Conservation (phyloP, 2,329 filamentous ascomycete genomes). For the Torrubiella hemipterigena region DNA sequence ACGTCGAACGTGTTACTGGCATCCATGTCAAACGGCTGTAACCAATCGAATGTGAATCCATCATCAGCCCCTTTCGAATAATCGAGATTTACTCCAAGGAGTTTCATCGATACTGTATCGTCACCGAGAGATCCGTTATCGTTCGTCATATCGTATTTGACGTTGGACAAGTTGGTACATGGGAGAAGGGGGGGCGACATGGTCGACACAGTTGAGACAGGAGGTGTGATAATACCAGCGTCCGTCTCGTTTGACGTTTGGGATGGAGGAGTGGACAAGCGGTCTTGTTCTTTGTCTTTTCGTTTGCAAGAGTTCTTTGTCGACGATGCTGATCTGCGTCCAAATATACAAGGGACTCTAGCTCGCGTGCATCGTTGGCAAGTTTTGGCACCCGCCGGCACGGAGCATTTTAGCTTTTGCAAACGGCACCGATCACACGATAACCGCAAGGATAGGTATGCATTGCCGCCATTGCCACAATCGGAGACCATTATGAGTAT, state of each 20-base stretch:
- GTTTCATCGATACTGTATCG: too few relatives aligned
- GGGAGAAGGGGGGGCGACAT: not conserved
- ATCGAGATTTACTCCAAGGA: too few relatives aligned
- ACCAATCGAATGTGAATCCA: too few relatives aligned
- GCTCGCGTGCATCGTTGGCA: slow-evolving; percentile 1
- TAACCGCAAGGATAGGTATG: slow-evolving; percentile 1
- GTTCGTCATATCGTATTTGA: too few relatives aligned
- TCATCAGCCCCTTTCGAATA: too few relatives aligned
- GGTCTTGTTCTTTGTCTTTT: not conserved
- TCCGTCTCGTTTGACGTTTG: not conserved
- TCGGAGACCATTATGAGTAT: too few relatives aligned
- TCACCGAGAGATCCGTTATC: too few relatives aligned
- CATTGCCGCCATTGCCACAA: too few relatives aligned
- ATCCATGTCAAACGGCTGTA: not conserved
- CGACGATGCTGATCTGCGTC: not conserved
- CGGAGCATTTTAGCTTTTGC: slow-evolving; percentile 2
- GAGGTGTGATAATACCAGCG: not conserved
- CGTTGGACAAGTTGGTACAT: not conserved
- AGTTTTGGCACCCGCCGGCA: not conserved
- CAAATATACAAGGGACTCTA: not conserved
- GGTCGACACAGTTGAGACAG: not conserved
- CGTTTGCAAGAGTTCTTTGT: not conserved
- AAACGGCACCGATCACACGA: slow-evolving; percentile 1
- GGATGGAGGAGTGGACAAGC: not conserved
- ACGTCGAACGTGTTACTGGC: not conserved